Evolutionary conservation across 805 yeast species (phyloP).

Genomic region (Metschnikowia chrysomelidarum): DNA sequence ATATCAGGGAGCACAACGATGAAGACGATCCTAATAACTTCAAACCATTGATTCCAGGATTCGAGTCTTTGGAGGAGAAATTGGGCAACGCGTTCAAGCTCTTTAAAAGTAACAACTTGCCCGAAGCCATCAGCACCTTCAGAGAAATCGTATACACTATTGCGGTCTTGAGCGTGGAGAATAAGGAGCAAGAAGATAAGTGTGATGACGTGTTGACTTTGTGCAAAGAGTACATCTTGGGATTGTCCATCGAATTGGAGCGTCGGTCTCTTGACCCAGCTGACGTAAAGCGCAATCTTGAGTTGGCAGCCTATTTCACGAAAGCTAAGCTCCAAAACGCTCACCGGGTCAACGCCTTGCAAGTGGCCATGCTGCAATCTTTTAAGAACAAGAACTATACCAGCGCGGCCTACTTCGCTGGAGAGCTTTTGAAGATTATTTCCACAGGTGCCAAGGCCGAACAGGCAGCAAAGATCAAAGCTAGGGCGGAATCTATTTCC

Average conservation of each 20-base stretch:
- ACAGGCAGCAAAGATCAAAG: slow-evolving; percentile 79
- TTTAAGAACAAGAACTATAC: slow-evolving; percentile 86
- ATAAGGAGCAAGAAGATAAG: slow-evolving; percentile 72
- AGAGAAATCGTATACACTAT: slow-evolving; percentile 75
- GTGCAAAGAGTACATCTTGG: slow-evolving; percentile 89
- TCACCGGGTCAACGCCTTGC: slow-evolving; percentile 84
- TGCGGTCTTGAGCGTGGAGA: slow-evolving; percentile 66
- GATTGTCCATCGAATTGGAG: slow-evolving; percentile 83
- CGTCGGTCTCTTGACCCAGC: slow-evolving; percentile 78
- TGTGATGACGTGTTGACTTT: slow-evolving; percentile 67
- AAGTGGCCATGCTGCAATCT: slow-evolving; percentile 92
- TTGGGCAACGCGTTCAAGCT: slow-evolving; percentile 74
- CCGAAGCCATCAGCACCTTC: slow-evolving; percentile 76
- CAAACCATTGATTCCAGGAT: slow-evolving; percentile 73
- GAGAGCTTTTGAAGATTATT: slow-evolving; percentile 70
- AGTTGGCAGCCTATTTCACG: slow-evolving; percentile 94
- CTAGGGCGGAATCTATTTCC: slow-evolving; percentile 74
- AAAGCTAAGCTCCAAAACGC: slow-evolving; percentile 75
- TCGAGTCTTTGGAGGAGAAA: slow-evolving; percentile 57
- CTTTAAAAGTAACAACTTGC: slow-evolving; percentile 81
- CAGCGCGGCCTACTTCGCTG: slow-evolving; percentile 86
- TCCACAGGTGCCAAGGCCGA: slow-evolving; percentile 80
- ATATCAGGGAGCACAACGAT: slow-evolving; percentile 60
- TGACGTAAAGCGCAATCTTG: slow-evolving; percentile 81
- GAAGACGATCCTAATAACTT: slow-evolving; percentile 50